A percentile compares a stretch with the other conserved stretches of the same genome.
phyloP scores from a whole-genome alignment of 192 early-diverging fungal species.

The Entomortierella lignicola region DNA sequence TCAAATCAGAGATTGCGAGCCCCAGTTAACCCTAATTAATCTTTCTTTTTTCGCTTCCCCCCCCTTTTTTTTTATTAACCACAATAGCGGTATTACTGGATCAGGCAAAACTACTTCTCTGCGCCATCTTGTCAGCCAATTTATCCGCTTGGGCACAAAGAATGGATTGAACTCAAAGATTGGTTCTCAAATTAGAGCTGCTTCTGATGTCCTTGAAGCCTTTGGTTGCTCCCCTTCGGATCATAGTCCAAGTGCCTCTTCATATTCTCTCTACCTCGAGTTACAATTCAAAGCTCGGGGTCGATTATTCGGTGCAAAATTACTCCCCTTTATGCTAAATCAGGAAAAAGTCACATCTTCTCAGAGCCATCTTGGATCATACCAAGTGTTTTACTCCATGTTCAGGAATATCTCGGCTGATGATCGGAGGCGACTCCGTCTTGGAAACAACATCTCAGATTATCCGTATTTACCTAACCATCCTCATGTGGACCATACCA shows the following conservation, averaged over 20 bases:
- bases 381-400: slow-evolving; percentile 87
- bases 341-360: slow-evolving; percentile 70
- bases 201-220: slow-evolving; percentile 79
- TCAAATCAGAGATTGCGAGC: background rate
- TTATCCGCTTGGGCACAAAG: slow-evolving; percentile 79
- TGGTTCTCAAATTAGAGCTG: slow-evolving; percentile 76
- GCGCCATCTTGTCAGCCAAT: slow-evolving; percentile 76
- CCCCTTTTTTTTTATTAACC: background rate
- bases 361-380: slow-evolving; percentile 68
- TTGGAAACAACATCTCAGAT: slow-evolving; percentile 62
- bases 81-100: slow-evolving; percentile 79
- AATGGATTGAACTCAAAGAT: slow-evolving; percentile 76
- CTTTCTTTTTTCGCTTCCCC: background rate
- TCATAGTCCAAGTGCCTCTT: slow-evolving; percentile 74
- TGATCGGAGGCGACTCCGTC: slow-evolving; percentile 73
- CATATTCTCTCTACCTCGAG: slow-evolving; percentile 85
- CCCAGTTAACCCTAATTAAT: too few relatives aligned
- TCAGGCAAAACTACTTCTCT: slow-evolving; percentile 90
- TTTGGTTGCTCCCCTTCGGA: slow-evolving; percentile 79
- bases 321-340: slow-evolving; percentile 77
- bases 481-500: slow-evolving; percentile 58
- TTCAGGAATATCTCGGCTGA: slow-evolving; percentile 73
- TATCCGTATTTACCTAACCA: slow-evolving; percentile 45
- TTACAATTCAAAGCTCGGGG: slow-evolving; percentile 90
- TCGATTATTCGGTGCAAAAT: slow-evolving; percentile 84